These are phyloP conservation scores for Colletotrichum musae DNA, from an alignment of 2,329 filamentous ascomycete genomes.

Conservation along the genomic window DNA sequence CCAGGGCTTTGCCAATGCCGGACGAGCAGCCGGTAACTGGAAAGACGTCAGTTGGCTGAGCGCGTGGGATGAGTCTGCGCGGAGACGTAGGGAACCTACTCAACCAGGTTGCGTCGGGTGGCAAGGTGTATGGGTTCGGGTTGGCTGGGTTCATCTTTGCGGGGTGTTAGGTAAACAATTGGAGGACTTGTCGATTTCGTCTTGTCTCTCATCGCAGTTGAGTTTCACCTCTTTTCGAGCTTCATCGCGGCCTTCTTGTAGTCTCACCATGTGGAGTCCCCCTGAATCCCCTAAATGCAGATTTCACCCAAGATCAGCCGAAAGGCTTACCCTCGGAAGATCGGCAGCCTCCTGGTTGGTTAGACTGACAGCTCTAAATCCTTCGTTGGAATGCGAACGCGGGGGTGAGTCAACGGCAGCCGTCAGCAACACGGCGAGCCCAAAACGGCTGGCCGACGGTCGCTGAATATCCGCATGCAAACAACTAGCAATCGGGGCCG, in stretches of 20 bases:
- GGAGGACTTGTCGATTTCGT: not conserved
- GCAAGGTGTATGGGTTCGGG: constrained; percentile 50
- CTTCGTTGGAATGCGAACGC: not conserved
- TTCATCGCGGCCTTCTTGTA: not conserved
- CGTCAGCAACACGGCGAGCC: constrained; percentile 11
- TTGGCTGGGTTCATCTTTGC: constrained; percentile 49
- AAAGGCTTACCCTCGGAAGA: not conserved
- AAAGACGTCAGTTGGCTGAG: constrained; percentile 34
- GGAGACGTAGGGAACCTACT: constrained; percentile 46
- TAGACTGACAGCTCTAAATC: too few species aligned
- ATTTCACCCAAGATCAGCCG: not conserved
- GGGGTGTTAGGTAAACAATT: not conserved
- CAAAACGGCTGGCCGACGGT: constrained; percentile 15
- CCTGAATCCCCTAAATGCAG: not conserved
- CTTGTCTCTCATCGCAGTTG: not conserved
- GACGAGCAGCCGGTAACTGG: constrained; percentile 65
- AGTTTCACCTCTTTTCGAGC: not conserved
- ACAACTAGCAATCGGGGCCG: too few species aligned
- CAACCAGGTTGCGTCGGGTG: constrained; percentile 56
- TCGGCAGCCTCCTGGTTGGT: not conserved
- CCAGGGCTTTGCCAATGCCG: constrained; percentile 61
- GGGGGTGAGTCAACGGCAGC: not conserved
- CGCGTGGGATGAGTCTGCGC: not conserved
- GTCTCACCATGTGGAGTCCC: not conserved
- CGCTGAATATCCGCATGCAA: too few species aligned